These are phyloP conservation scores for Gardenia jasminoides DNA, from an alignment of 257 asterid species.

Conservation along the genomic window DNA sequence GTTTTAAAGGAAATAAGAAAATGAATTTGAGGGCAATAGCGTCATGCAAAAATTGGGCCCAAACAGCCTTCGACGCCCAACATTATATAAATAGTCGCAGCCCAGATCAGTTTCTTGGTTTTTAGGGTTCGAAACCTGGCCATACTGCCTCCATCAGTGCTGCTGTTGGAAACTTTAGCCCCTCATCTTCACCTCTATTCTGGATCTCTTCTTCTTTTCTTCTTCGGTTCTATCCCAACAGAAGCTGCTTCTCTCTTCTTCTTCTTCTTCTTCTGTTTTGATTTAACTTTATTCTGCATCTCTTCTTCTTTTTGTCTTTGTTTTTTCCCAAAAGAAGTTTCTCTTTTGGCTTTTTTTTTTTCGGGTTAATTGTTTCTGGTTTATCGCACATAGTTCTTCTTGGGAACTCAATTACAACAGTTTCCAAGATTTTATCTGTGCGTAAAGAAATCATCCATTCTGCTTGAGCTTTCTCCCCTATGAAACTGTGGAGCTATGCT, in stretches of 20 bases:
- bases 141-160: not conserved
- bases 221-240: not conserved
- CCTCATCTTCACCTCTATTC: too few relatives aligned
- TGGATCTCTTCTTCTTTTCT: not conserved
- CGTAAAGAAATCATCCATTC: slow-evolving; percentile 19
- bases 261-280: not conserved
- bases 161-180: too few relatives aligned
- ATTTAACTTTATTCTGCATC: not conserved
- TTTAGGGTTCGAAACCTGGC: not conserved
- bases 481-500: slow-evolving; percentile 16
- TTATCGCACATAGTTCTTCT: slow-evolving; percentile 30
- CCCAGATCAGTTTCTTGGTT: not conserved
- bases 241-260: not conserved
- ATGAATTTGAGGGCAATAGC: not conserved
- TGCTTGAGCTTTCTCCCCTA: slow-evolving; percentile 28
- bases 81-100: too few relatives aligned
- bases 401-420: not conserved
- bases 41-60: not conserved
- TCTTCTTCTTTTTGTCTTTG: not conserved
- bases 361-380: not conserved
- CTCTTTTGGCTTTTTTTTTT: not conserved
- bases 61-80: not conserved
- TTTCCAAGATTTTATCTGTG: slow-evolving; percentile 29
- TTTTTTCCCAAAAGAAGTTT: not conserved
- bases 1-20: not conserved